phyloP scores from a whole-genome alignment of 805 yeast species.

The Candida succiphila region DNA sequence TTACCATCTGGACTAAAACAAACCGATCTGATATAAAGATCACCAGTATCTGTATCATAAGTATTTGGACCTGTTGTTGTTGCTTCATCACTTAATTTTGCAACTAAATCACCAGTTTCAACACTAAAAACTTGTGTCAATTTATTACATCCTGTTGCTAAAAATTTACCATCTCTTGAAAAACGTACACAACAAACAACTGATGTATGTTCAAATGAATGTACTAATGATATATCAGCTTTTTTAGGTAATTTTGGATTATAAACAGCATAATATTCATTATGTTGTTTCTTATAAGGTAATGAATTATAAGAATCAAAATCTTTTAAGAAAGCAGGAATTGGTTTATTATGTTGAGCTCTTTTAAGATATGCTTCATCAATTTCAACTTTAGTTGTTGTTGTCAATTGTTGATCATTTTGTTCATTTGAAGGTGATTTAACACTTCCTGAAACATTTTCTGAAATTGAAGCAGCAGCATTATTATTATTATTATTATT shows the following conservation, averaged over 20 bases:
- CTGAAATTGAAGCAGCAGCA: constrained; percentile 14
- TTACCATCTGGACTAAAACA: constrained; percentile 95
- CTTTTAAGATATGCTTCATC: constrained; percentile 27
- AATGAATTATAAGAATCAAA: constrained; percentile 72
- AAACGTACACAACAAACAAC: constrained; percentile 97
- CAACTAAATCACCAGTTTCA: constrained; percentile 81
- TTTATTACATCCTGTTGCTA: constrained; percentile 96
- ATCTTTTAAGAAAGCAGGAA: constrained; percentile 73
- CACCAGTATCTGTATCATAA: constrained; percentile 62
- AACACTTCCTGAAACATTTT: constrained; percentile 6
- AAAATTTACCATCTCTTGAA: constrained; percentile 79
- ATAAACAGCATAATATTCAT: constrained; percentile 80
- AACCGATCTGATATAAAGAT: constrained; percentile 87
- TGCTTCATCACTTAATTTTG: constrained; percentile 76
- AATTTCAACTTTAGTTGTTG: constrained; percentile 8
- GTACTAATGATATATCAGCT: constrained; percentile 81
- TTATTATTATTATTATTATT: constrained; percentile 7
- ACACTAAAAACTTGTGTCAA: constrained; percentile 92
- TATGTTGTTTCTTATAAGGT: constrained; percentile 70
- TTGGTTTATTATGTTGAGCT: constrained; percentile 58
- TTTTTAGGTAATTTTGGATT: constrained; percentile 75
- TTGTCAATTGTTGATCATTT: constrained; percentile 1
- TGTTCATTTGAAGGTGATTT: constrained; percentile 6
- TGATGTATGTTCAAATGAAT: constrained; percentile 83
- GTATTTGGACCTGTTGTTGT: constrained; percentile 31